Conservation (phyloP, 257 asterid genomes). For the Ajuga chamaepitys region DNA sequence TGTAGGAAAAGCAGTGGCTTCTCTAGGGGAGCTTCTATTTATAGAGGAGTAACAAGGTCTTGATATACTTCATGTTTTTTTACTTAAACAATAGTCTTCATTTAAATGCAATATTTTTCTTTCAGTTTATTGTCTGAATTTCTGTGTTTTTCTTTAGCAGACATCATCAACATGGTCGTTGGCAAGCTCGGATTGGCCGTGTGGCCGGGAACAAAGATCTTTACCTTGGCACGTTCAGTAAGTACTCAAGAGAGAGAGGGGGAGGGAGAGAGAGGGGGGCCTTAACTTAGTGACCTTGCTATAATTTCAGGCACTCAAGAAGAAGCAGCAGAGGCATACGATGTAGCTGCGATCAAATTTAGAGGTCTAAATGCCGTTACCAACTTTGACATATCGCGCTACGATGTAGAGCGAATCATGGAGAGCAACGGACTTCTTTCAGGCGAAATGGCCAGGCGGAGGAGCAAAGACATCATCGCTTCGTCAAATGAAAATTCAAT, state of each 20-base stretch:
- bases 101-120: neutral
- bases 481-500: neutral
- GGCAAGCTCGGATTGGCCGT: conserved; percentile 99
- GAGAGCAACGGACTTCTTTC: conserved; percentile 73
- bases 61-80: conserved; percentile 12
- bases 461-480: conserved; percentile 18
- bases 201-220: conserved; percentile 99
- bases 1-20: conserved; percentile 97
- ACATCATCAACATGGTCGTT: conserved; percentile 98
- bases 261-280: too few relatives aligned
- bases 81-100: neutral
- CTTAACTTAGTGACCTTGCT: too few relatives aligned
- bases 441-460: conserved; percentile 71
- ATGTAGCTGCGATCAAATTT: conserved; percentile 87
- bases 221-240: conserved; percentile 92
- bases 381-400: conserved; percentile 73
- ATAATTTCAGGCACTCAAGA: conserved; percentile 73
- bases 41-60: conserved; percentile 99
- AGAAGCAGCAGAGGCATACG: conserved; percentile 99
- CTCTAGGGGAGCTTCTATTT: conserved; percentile 96
- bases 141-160: conserved; percentile 57
- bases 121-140: conserved; percentile 16
- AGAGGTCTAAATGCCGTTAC: conserved; percentile 88
- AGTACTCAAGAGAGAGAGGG: too few relatives aligned
- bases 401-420: conserved; percentile 77